phyloP scores from a whole-genome alignment of 352 stramenopile species.

The Globisporangium okanoganense region DNA sequence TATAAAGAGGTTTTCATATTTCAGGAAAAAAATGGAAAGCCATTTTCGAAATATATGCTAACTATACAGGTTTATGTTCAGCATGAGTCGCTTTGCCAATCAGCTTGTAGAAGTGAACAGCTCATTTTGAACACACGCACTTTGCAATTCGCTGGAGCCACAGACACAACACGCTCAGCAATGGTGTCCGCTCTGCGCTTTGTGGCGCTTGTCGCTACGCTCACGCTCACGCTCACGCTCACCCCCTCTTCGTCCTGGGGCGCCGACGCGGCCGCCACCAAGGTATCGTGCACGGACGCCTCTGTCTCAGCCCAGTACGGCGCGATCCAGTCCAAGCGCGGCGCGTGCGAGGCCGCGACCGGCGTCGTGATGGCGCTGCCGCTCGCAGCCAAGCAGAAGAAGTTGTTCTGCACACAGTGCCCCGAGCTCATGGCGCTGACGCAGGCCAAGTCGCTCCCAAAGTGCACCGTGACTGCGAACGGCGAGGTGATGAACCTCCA shows the following conservation, averaged over 20 bases:
- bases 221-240: neutral
- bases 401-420: neutral
- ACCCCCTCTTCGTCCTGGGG: neutral
- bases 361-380: slow-evolving; percentile 2
- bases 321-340: neutral
- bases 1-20: too few relatives aligned
- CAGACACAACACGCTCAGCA: neutral
- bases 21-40: too few relatives aligned
- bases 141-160: neutral
- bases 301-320: neutral
- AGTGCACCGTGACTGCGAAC: neutral
- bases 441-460: neutral
- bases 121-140: neutral
- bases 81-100: neutral
- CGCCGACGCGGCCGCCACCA: neutral
- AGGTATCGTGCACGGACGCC: neutral
- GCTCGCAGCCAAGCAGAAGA: slow-evolving; percentile 1
- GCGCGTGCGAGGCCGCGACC: slow-evolving; percentile 1
- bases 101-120: too few relatives aligned
- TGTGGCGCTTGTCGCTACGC: neutral
- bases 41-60: too few relatives aligned
- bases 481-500: neutral
- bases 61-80: too few relatives aligned
- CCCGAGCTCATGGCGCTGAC: neutral
- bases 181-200: neutral